Evolutionary conservation across 2,329 filamentous ascomycete genomes (phyloP).

Genomic region (Allantophomopsis cytisporea): DNA sequence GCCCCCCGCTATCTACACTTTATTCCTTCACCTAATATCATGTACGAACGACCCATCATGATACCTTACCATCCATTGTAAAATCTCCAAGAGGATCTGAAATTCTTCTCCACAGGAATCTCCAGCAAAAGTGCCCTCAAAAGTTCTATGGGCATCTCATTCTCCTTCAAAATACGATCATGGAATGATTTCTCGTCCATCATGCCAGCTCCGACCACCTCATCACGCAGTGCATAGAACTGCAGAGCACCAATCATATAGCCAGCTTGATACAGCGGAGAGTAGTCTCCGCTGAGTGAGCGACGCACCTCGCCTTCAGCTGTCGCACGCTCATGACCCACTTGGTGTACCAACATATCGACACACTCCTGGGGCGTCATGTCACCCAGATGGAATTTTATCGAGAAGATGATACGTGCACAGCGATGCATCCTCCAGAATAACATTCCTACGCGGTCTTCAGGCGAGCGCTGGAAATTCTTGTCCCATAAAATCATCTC

Average conservation of each 20-base stretch:
- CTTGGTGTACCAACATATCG: constrained; percentile 38
- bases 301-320: constrained; percentile 46
- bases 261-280: constrained; percentile 42
- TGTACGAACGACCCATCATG: no score
- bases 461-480: constrained; percentile 33
- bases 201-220: constrained; percentile 25
- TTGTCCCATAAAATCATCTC: constrained; percentile 42
- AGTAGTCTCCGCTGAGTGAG: constrained; percentile 39
- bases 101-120: constrained; percentile 26
- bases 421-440: constrained; percentile 53
- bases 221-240: constrained; percentile 32
- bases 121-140: constrained; percentile 31
- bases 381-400: constrained; percentile 41
- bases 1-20: no score
- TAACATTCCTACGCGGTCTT: constrained; percentile 40
- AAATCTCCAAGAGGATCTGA: constrained; percentile 35
- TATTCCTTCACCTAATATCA: no score
- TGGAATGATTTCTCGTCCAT: constrained; percentile 40
- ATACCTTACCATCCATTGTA: constrained; percentile 14
- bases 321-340: constrained; percentile 43
- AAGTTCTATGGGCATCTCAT: constrained; percentile 40
- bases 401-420: constrained; percentile 41
- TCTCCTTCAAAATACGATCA: constrained; percentile 33
- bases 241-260: constrained; percentile 48
- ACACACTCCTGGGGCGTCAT: constrained; percentile 40